Evolutionary conservation across 2,329 filamentous ascomycete genomes (phyloP), one percentile per base, ranked within the genome.

Genomic region (Ploettnerulaceae sp.): DNA sequence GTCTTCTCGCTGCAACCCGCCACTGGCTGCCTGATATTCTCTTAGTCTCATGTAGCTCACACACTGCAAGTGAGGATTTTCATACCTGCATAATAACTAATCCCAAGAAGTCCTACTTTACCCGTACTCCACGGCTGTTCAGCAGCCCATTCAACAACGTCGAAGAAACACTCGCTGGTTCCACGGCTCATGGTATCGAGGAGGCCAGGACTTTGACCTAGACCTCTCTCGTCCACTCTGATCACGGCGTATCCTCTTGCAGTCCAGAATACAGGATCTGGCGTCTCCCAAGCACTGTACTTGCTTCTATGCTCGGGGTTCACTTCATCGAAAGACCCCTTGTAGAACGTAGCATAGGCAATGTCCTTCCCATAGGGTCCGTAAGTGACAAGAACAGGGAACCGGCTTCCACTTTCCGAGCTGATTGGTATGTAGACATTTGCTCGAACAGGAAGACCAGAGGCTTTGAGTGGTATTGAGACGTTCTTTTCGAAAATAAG

Each of bases 321-420:
- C 4, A 71, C 62, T 49, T 71, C 67, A 17, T 51, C 53, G 66
- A 64, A 80, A 1, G 74, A 77, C 46, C 72, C 67, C 2, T 67
- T 56, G 46, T 73, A 68, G 59, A 79, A 79, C 68, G 72, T 67
- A 47, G 70, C 67, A 60, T 86, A 86, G 15, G 71, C 75, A 26
- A 86, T 83, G 55, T 87, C 82, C 56, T 88, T 87, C 35, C 84
- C 83, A 53, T 87, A 87, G 0, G 84, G 84, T 0, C 83, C 82
- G 51, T 86, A 86, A 0, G 82, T 86, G 2, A 83, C 76, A 6
- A 86, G 62, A 0, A 84, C 81, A 0, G 83, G 82, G 18, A 70
- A 69, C 57, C 63, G 51, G 69, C 71, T n/a, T n/a, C n/a, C 53
- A 17, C 20, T 20, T 20, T 68, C 62, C 4, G 48, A 28, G 8